phyloP scores from a whole-genome alignment of 768 basidiomycete species.

The Suillus discolor region DNA sequence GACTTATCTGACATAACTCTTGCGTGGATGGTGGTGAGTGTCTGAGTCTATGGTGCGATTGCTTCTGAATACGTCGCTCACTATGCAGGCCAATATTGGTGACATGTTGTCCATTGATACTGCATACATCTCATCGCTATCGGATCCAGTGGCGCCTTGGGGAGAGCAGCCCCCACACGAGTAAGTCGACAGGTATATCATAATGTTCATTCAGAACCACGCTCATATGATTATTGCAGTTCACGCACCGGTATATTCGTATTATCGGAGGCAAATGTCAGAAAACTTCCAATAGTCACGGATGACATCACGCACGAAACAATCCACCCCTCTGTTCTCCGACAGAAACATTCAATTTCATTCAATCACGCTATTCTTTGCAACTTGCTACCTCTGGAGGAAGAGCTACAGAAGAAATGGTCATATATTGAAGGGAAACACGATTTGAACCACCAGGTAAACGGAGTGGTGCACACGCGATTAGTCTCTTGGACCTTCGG shows the following conservation, averaged over 20 bases:
- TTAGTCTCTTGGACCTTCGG: slow-evolving; percentile 18
- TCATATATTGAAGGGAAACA: slow-evolving; percentile 35
- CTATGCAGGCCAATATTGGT: slow-evolving; percentile 53
- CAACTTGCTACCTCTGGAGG: slow-evolving; percentile 52
- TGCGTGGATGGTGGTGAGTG: slow-evolving; percentile 64
- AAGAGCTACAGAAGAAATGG: slow-evolving; percentile 51
- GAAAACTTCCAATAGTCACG: slow-evolving; percentile 47
- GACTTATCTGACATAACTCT: slow-evolving; percentile 69
- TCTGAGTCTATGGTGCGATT: not conserved
- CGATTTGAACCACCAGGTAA: slow-evolving; percentile 11
- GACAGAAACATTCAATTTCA: slow-evolving; percentile 38
- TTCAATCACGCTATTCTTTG: slow-evolving; percentile 48
- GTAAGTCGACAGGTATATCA: slow-evolving; percentile 38
- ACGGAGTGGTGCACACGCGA: slow-evolving; percentile 13
- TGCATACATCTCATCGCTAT: slow-evolving; percentile 50
- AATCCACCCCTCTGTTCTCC: slow-evolving; percentile 61
- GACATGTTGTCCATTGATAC: slow-evolving; percentile 59
- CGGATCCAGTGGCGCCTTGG: slow-evolving; percentile 58
- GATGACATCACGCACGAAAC: slow-evolving; percentile 56
- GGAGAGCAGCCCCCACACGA: slow-evolving; percentile 64
- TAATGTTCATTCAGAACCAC: slow-evolving; percentile 1
- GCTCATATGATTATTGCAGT: slow-evolving; percentile 31
- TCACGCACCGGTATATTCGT: slow-evolving; percentile 56
- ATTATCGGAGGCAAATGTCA: slow-evolving; percentile 45
- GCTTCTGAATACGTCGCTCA: not conserved